Percentiles rank a stretch among this genome's conserved stretches.
Conservation (phyloP, 2,329 filamentous ascomycete genomes). For the Fusarium abutilonis region DNA sequence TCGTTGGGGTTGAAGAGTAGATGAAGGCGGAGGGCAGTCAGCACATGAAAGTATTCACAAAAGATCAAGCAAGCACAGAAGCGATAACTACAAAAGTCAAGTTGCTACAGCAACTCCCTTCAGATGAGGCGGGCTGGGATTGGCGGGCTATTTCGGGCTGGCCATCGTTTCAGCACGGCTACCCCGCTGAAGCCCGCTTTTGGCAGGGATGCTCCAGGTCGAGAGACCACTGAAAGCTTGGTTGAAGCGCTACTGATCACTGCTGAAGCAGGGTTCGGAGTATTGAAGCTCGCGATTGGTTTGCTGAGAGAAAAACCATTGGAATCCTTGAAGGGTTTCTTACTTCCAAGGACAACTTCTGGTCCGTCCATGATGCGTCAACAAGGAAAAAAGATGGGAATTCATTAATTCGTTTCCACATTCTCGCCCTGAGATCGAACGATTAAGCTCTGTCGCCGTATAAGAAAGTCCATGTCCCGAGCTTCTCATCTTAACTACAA, state of each 20-base stretch:
- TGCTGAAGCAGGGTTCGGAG: conserved; percentile 24
- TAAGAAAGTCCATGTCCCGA: background rate
- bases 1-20: conserved; percentile 21
- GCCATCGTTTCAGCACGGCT: conserved; percentile 39
- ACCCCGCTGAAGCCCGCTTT: conserved; percentile 43
- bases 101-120: conserved; percentile 42
- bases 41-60: conserved; percentile 36
- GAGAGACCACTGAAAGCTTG: conserved; percentile 36
- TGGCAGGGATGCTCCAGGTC: conserved; percentile 27
- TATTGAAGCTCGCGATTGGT: conserved; percentile 21
- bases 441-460: conserved; percentile 15
- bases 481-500: conserved; percentile 8
- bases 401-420: conserved; percentile 27
- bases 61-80: conserved; percentile 10
- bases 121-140: conserved; percentile 9
- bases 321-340: conserved; percentile 16
- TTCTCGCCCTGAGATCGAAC: conserved; percentile 25
- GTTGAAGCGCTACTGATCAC: conserved; percentile 34
- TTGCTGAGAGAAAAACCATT: conserved; percentile 5
- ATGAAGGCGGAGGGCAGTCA: conserved; percentile 16
- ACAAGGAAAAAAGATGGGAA: conserved; percentile 18
- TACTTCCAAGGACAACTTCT: conserved; percentile 26
- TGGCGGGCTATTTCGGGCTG: conserved; percentile 38
- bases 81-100: conserved; percentile 11
- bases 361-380: conserved; percentile 33